Evolutionary conservation across 1,284 basidiomycete genomes (phyloP).

Genomic region (Microbotryum saponariae): DNA sequence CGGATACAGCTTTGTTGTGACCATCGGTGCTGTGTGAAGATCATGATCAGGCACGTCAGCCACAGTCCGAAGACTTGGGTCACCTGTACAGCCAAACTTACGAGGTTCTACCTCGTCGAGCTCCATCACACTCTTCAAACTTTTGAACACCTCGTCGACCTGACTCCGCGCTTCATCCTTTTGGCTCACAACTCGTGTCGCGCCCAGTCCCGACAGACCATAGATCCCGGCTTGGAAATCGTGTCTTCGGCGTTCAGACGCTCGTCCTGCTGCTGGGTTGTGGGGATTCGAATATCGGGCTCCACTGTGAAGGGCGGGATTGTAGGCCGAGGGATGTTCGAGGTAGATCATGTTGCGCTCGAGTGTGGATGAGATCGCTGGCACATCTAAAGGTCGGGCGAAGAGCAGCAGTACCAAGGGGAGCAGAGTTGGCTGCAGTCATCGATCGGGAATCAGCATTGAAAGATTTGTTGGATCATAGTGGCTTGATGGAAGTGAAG

Average conservation of each 20-base stretch:
- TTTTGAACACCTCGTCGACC: constrained; percentile 88
- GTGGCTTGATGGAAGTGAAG: too few relatives aligned
- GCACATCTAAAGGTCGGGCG: constrained; percentile 82
- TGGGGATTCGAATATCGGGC: constrained; percentile 79
- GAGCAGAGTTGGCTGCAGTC: constrained; percentile 61
- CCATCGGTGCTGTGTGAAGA: constrained; percentile 55
- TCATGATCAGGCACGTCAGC: constrained; percentile 1
- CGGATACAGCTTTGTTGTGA: constrained; percentile 84
- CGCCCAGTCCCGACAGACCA: not conserved
- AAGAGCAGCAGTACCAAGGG: constrained; percentile 80
- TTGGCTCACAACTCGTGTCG: too few relatives aligned
- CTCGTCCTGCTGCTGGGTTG: constrained; percentile 61
- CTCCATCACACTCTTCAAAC: constrained; percentile 75
- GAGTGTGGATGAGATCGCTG: constrained; percentile 68
- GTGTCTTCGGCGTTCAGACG: constrained; percentile 22
- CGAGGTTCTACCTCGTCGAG: constrained; percentile 74
- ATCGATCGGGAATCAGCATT: constrained; percentile 15
- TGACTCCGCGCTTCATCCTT: constrained; percentile 45
- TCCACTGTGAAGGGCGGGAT: constrained; percentile 54
- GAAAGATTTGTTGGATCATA: too few relatives aligned
- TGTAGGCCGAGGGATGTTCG: constrained; percentile 61
- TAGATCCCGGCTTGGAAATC: constrained; percentile 8
- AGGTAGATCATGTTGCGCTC: constrained; percentile 55
- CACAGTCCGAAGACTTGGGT: constrained; percentile 22
- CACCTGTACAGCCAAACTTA: constrained; percentile 43